Evolutionary conservation across 140 eudicot species (phyloP).

Genomic region (Oenanthe javanica): DNA sequence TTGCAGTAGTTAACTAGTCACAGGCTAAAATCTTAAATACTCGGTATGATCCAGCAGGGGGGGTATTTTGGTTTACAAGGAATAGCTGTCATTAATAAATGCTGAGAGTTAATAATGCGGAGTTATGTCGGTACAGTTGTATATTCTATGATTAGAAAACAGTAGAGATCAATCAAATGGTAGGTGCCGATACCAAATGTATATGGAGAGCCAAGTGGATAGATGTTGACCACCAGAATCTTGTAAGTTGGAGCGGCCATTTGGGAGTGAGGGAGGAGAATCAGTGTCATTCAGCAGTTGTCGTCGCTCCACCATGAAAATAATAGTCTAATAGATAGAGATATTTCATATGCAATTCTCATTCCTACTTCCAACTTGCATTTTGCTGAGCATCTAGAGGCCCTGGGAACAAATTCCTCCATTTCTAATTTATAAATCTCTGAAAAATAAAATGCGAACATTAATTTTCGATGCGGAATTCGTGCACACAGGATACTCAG

Average conservation of each 20-base stretch:
- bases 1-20: neutral
- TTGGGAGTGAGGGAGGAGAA: neutral
- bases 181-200: slow-evolving; percentile 3
- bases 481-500: too few species aligned
- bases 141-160: neutral
- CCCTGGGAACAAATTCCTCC: neutral
- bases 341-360: neutral
- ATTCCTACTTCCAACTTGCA: neutral
- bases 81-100: slow-evolving; percentile 1
- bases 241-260: neutral
- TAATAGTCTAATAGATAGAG: neutral
- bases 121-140: slow-evolving; percentile 3
- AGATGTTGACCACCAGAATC: neutral
- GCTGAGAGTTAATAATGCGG: neutral
- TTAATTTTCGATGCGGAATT: too few species aligned
- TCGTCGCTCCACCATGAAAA: neutral
- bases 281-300: neutral
- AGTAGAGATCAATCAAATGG: neutral
- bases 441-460: too few species aligned
- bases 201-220: neutral
- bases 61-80: neutral
- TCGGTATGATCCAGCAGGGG: neutral
- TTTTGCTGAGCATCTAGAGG: neutral
- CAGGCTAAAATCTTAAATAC: neutral
- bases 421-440: neutral